Evolutionary conservation across 192 early-diverging fungal species (phyloP), one percentile per base, ranked within the genome.

Genomic region (Geranomyces variabilis): DNA sequence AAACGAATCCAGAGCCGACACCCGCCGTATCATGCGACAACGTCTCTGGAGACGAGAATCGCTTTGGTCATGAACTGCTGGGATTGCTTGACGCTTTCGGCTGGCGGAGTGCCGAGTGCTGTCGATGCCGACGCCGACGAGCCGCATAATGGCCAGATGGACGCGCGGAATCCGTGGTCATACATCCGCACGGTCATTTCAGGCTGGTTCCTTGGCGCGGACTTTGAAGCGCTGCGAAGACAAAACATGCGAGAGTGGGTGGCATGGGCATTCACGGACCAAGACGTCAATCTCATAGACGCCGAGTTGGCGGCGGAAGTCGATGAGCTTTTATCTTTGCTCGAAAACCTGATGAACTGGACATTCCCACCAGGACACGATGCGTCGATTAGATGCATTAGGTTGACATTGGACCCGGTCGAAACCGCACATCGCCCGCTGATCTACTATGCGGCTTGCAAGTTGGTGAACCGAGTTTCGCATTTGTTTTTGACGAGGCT

Each of bases 391-490:
- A 69, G 46, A 60, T 89, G 88, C 63, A 83, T 90, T 59, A 81
- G 85, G 10, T 67, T 90, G 34, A 77, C 62, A 10, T 60, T 89
- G n/a, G 89, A 90, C 41, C 82, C 85, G 10, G 79, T 89, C 21
- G 56, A 80, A 28, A 83, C 84, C 9, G 70, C 79, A 7, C 85
- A 88, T 58, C 80, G 88, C 17, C 88, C 89, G 1, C 74, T 89
- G 43, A 58, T 84, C 34, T 81, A 87, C 29, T 90, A 90, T 63
- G 46, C 66, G 13, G 76, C 73, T 22, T 74, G 75, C 19, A 74
- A 66, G 29, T 21, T 57, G n/a, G 44, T 73, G 41, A 43, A 71
- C 31, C 1, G 14, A 10, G 2, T 41, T 0, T 51, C 36, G 26
- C n/a, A 53, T 19, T 8, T 22, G 14, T 15, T 13, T 17, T 30